phyloP scores from a whole-genome alignment of 306 rosid genomes.

The Erythrophleum fordii region DNA sequence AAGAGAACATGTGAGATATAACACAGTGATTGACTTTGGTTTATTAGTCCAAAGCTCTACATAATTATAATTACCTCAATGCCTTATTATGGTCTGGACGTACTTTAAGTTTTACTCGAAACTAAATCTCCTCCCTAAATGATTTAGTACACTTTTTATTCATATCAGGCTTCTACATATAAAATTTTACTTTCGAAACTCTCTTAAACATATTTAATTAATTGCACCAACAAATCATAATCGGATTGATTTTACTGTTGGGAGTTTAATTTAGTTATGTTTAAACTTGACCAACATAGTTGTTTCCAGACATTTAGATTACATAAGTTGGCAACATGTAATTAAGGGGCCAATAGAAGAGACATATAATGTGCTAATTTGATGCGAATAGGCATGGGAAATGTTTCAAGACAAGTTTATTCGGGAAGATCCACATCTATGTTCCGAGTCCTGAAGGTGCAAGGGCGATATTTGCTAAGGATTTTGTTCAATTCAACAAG shows the following conservation, averaged over 20 bases:
- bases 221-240: too few species aligned
- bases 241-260: too few species aligned
- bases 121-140: too few species aligned
- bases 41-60: background rate
- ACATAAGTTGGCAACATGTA: background rate
- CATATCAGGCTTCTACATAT: too few species aligned
- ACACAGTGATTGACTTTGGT: background rate
- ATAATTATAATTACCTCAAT: background rate
- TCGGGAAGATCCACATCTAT: conserved; percentile 70
- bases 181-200: too few species aligned
- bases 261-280: too few species aligned
- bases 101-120: too few species aligned
- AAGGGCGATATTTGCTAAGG: conserved; percentile 57
- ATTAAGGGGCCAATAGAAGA: background rate
- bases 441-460: conserved; percentile 76
- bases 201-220: too few species aligned
- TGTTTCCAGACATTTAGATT: background rate
- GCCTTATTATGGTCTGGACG: too few species aligned
- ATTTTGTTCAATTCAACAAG: conserved; percentile 71
- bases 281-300: too few species aligned
- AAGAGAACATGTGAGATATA: background rate
- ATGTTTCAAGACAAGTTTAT: conserved; percentile 80
- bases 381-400: conserved; percentile 62
- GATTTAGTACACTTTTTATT: too few species aligned
- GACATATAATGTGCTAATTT: conserved; percentile 8